phyloP scores from a whole-genome alignment of 2,329 filamentous ascomycete species.

The Hymenoscyphus infarciens region DNA sequence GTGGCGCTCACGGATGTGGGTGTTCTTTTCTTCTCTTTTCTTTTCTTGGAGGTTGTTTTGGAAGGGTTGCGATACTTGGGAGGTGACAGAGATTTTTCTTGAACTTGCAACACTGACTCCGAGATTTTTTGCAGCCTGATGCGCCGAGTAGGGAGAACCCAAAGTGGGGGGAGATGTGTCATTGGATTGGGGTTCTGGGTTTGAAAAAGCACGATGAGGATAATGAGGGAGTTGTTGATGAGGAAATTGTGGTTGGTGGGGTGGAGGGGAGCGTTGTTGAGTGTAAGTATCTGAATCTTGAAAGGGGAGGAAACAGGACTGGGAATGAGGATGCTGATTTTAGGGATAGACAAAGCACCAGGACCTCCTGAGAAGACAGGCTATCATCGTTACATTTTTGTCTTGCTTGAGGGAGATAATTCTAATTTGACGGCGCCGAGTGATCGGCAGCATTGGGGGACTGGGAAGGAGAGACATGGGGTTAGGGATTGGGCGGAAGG shows the following conservation, averaged over 20 bases:
- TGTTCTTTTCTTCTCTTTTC: too few relatives aligned
- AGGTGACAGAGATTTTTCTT: too few relatives aligned
- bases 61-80: too few relatives aligned
- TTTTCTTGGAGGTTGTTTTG: too few relatives aligned
- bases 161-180: conserved; percentile 55
- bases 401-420: conserved; percentile 44
- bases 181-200: conserved; percentile 40
- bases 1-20: conserved; percentile 48
- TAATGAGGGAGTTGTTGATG: not conserved
- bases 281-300: not conserved
- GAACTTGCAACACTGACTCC: too few relatives aligned
- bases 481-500: conserved; percentile 48
- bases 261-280: not conserved
- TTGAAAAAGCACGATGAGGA: not conserved
- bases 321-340: not conserved
- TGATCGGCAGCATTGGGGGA: conserved; percentile 54
- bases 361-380: conserved; percentile 42
- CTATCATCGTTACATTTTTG: conserved; percentile 45
- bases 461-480: conserved; percentile 45
- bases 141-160: conserved; percentile 52
- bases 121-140: conserved; percentile 40
- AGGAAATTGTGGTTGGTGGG: not conserved
- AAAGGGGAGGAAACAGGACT: too few relatives aligned
- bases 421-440: conserved; percentile 43
- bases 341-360: conserved; percentile 37